These are phyloP conservation scores for Botryotinia calthae DNA, from an alignment of 2,329 filamentous ascomycete species.

Conservation along the genomic window DNA sequence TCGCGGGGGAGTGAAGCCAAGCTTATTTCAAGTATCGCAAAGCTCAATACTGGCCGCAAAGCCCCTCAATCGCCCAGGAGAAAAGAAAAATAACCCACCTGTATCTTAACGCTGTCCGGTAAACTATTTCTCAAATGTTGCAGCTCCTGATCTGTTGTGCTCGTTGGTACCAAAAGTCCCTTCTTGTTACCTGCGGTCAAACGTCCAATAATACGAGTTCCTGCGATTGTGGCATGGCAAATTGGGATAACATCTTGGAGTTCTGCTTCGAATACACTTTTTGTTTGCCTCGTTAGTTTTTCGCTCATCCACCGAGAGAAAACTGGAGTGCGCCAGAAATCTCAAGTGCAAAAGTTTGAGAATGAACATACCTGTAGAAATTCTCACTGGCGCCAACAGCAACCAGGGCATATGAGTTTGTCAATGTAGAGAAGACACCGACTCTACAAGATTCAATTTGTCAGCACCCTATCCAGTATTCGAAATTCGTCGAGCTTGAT, in stretches of 20 bases:
- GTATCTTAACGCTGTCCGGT: conserved; percentile 87
- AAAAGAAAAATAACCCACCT: conserved; percentile 30
- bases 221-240: conserved; percentile 93
- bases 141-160: conserved; percentile 95
- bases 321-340: background rate
- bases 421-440: conserved; percentile 94
- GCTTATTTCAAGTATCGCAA: background rate
- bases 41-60: background rate
- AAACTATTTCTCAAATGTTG: conserved; percentile 95
- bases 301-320: background rate
- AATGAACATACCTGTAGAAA: conserved; percentile 76
- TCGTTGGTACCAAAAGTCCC: conserved; percentile 92
- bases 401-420: conserved; percentile 94
- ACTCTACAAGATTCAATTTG: conserved; percentile 56
- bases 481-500: background rate
- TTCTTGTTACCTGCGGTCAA: conserved; percentile 96
- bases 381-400: conserved; percentile 95
- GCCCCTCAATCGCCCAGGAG: background rate
- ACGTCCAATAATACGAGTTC: conserved; percentile 91
- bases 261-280: conserved; percentile 92
- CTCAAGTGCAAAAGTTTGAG: background rate
- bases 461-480: background rate
- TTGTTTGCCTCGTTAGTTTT: conserved; percentile 18
- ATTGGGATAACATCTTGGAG: conserved; percentile 97
- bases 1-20: background rate